These are phyloP conservation scores for Blastocrithidia nonstop DNA, from an alignment of 208 protist genomes.

Conservation along the genomic window DNA sequence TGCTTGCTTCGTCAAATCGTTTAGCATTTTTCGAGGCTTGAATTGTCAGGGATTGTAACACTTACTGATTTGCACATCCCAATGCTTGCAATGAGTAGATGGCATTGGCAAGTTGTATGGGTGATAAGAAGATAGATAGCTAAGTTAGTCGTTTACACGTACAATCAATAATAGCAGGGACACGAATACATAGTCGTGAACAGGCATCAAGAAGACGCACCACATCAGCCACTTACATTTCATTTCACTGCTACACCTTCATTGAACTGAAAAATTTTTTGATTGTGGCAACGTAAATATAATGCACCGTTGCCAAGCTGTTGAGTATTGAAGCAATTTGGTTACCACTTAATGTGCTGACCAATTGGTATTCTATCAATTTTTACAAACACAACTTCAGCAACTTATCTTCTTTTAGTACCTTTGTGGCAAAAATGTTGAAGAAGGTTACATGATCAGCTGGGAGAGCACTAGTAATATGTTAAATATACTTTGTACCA, in stretches of 20 bases:
- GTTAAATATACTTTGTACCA: conserved; percentile 35
- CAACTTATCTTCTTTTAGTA: conserved; percentile 70
- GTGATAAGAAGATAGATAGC: conserved; percentile 36
- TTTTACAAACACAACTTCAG: conserved; percentile 49
- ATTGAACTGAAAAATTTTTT: conserved; percentile 44
- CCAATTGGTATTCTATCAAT: conserved; percentile 23
- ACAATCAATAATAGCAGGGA: conserved; percentile 18
- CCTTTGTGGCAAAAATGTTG: conserved; percentile 68
- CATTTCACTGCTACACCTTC: conserved; percentile 58
- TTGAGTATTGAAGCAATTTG: conserved; percentile 61
- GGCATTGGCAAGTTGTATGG: conserved; percentile 32
- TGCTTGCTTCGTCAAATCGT: conserved; percentile 39
- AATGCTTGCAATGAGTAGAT: conserved; percentile 52
- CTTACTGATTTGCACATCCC: conserved; percentile 26
- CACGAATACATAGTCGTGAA: conserved; percentile 37
- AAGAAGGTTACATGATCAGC: conserved; percentile 82
- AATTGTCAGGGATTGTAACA: conserved; percentile 29
- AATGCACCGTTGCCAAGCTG: conserved; percentile 54
- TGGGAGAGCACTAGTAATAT: conserved; percentile 36
- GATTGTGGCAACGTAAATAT: conserved; percentile 49
- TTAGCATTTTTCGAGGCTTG: conserved; percentile 26
- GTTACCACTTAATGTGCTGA: conserved; percentile 25
- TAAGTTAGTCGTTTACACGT: conserved; percentile 21
- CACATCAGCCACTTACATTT: conserved; percentile 57
- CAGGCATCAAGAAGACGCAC: conserved; percentile 45